Conservation (phyloP, 1,284 basidiomycete genomes). For the Irpex sp. region DNA sequence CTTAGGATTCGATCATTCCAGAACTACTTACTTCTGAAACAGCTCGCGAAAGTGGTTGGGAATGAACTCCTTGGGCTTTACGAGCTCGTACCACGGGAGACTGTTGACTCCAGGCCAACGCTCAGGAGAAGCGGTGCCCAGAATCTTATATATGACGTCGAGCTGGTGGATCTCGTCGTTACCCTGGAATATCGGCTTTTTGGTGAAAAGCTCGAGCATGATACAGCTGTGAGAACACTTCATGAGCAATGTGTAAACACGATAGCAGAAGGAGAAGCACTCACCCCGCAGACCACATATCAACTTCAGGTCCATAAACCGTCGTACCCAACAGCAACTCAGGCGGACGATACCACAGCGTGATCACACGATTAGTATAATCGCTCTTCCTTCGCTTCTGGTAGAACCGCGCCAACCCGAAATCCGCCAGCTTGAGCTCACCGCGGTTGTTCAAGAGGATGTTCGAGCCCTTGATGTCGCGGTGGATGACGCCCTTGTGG, state of each 20-base stretch:
- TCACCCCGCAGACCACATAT: slow-evolving; percentile 99
- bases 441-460: slow-evolving; percentile 93
- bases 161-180: slow-evolving; percentile 97
- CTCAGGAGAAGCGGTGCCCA: slow-evolving; percentile 85
- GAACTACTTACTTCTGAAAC: slow-evolving; percentile 81
- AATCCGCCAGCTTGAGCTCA: slow-evolving; percentile 95
- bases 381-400: slow-evolving; percentile 87
- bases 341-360: slow-evolving; percentile 97
- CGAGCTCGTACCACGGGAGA: slow-evolving; percentile 98
- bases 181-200: slow-evolving; percentile 94
- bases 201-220: slow-evolving; percentile 95
- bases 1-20: no score
- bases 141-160: slow-evolving; percentile 85
- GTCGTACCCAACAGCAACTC: slow-evolving; percentile 96
- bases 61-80: slow-evolving; percentile 78
- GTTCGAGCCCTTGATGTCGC: slow-evolving; percentile 98
- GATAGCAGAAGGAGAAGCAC: slow-evolving; percentile 23
- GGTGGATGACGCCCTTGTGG: slow-evolving; percentile 92
- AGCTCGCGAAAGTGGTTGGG: slow-evolving; percentile 73
- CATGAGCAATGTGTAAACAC: not conserved
- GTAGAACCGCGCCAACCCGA: slow-evolving; percentile 97
- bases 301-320: slow-evolving; percentile 97
- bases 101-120: slow-evolving; percentile 82
- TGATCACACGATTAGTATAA: slow-evolving; percentile 99
- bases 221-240: slow-evolving; percentile 71